Percentiles rank a stretch among this genome's conserved stretches.
Conservation (phyloP, 1,284 basidiomycete genomes). For the Wallemia ichthyophaga region DNA sequence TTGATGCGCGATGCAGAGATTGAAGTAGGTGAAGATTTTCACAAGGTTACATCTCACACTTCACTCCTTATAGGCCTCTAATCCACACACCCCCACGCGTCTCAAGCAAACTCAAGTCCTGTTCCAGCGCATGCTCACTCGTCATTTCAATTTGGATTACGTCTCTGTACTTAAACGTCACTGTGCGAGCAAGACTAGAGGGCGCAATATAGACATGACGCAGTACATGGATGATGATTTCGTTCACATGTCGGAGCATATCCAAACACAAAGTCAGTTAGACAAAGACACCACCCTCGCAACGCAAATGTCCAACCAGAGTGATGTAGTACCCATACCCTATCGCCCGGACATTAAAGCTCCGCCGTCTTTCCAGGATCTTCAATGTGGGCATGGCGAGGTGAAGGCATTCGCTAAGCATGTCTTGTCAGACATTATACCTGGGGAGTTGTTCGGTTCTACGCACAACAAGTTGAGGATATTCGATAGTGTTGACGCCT, state of each 20-base stretch:
- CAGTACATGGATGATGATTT: not conserved
- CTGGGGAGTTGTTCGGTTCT: constrained; percentile 47
- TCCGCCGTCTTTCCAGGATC: not conserved
- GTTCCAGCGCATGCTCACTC: constrained; percentile 31
- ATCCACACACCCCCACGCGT: constrained; percentile 25
- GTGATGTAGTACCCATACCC: too few relatives aligned
- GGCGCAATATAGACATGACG: not conserved
- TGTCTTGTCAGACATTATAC: constrained; percentile 38
- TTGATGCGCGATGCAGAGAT: constrained; percentile 35
- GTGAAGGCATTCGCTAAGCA: constrained; percentile 36
- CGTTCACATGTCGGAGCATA: not conserved
- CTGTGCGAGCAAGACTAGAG: constrained; percentile 3
- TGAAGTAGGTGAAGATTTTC: constrained; percentile 24
- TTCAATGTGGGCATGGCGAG: constrained; percentile 15
- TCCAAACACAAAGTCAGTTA: not conserved
- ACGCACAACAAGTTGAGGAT: constrained; percentile 33
- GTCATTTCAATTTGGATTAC: constrained; percentile 40
- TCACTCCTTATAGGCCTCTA: constrained; percentile 2
- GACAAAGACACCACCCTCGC: too few relatives aligned
- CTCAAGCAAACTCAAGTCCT: constrained; percentile 27
- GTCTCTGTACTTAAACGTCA: constrained; percentile 12
- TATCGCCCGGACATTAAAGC: too few relatives aligned
- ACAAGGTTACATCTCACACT: not conserved
- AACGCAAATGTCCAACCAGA: too few relatives aligned
- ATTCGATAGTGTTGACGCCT: constrained; percentile 32